Conservation (phyloP, 768 basidiomycete species). For the Coprinellus aureogranulatus region DNA sequence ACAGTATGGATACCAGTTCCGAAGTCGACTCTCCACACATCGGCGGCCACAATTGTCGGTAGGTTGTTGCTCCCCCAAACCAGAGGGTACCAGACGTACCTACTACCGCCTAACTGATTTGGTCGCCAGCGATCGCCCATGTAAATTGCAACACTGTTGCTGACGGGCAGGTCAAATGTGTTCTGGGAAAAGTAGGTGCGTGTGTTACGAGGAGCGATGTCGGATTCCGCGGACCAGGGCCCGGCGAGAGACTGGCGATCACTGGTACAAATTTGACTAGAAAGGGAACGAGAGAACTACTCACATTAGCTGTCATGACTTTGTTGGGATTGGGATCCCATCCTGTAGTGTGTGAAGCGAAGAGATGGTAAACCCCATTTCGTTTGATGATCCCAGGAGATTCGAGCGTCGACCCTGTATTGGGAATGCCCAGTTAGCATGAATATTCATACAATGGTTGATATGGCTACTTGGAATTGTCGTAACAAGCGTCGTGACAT, state of each 20-base stretch:
- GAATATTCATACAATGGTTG: too few relatives aligned
- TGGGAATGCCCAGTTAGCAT: too few relatives aligned
- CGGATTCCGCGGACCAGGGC: conserved; percentile 54
- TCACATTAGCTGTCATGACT: conserved; percentile 50
- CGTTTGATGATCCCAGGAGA: conserved; percentile 62
- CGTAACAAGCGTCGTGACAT: conserved; percentile 46
- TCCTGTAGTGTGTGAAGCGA: conserved; percentile 57
- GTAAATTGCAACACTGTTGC: conserved; percentile 48
- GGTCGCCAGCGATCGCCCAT: conserved; percentile 68
- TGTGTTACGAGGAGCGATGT: conserved; percentile 50
- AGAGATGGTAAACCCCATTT: conserved; percentile 53
- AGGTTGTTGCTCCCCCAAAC: conserved; percentile 48
- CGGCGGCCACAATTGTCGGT: conserved; percentile 52
- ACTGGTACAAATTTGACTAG: neutral
- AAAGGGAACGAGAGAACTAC: conserved; percentile 10
- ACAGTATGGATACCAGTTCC: conserved; percentile 49
- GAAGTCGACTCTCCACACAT: conserved; percentile 56
- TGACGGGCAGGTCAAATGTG: conserved; percentile 50
- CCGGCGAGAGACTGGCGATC: conserved; percentile 46
- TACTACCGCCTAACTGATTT: conserved; percentile 49
- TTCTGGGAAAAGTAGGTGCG: conserved; percentile 65
- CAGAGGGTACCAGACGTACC: conserved; percentile 63
- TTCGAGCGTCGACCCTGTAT: conserved; percentile 53
- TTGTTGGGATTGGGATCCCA: conserved; percentile 67
- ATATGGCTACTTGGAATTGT: conserved; percentile 46